These are phyloP conservation scores for Aspergillus sp. DNA, from an alignment of 2,329 filamentous ascomycete genomes.

Conservation along the genomic window DNA sequence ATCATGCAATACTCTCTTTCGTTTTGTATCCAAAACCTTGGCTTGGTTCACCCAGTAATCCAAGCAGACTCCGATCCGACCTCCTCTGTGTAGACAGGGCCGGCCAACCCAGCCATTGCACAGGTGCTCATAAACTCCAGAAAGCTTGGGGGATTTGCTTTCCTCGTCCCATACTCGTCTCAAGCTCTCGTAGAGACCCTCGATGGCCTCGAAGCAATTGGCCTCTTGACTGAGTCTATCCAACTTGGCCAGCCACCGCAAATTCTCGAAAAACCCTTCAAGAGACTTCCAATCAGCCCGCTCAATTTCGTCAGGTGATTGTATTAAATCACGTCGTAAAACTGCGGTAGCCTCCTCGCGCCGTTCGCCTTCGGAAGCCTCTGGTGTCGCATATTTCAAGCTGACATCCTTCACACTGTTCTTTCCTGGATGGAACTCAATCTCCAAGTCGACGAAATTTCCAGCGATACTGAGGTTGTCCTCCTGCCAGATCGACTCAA, in stretches of 20 bases:
- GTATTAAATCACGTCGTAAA: constrained; percentile 33
- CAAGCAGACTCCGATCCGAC: constrained; percentile 33
- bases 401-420: constrained; percentile 38
- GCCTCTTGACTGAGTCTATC: constrained; percentile 38
- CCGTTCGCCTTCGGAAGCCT: constrained; percentile 32
- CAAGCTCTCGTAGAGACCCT: constrained; percentile 35
- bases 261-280: constrained; percentile 34
- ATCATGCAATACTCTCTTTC: constrained; percentile 17
- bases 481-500: constrained; percentile 41
- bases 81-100: constrained; percentile 33
- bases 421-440: constrained; percentile 34
- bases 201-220: constrained; percentile 41
- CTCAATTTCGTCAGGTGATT: constrained; percentile 24
- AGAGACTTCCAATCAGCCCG: constrained; percentile 30
- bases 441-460: constrained; percentile 40
- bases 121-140: constrained; percentile 30
- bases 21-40: constrained; percentile 25
- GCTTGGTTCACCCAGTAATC: constrained; percentile 37
- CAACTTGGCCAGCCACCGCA: constrained; percentile 37
- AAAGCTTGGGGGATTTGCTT: constrained; percentile 22
- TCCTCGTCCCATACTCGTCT: constrained; percentile 38
- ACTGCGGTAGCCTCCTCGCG: constrained; percentile 37
- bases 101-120: constrained; percentile 35
- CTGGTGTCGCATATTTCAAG: constrained; percentile 35
- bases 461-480: constrained; percentile 40